Percentiles rank a stretch among this genome's conserved stretches.
These are phyloP conservation scores for Aspergillus udagawae DNA, from an alignment of 2,329 filamentous ascomycete genomes.

Conservation along the genomic window DNA sequence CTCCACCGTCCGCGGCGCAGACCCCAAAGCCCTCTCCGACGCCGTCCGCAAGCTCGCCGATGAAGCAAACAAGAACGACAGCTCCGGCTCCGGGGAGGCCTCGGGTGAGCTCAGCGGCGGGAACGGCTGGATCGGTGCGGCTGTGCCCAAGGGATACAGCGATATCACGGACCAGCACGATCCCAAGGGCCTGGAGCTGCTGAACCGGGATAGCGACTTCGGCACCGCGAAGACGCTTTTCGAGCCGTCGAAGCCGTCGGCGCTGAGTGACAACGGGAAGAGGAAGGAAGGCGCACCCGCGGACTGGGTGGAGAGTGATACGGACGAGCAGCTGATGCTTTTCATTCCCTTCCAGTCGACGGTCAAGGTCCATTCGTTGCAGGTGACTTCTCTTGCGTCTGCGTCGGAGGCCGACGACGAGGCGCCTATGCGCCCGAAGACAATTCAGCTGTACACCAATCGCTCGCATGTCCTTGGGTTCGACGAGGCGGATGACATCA, in stretches of 20 bases:
- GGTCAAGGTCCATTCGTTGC: slow-evolving; percentile 79
- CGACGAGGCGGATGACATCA: slow-evolving; percentile 84
- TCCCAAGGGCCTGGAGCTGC: slow-evolving; percentile 71
- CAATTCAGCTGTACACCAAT: slow-evolving; percentile 83
- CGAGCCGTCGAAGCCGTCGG: slow-evolving; percentile 62
- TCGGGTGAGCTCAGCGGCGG: slow-evolving; percentile 42
- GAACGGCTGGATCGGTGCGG: slow-evolving; percentile 67
- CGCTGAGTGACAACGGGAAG: slow-evolving; percentile 44
- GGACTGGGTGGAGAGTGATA: slow-evolving; percentile 95
- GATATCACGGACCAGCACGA: slow-evolving; percentile 84
- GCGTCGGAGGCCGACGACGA: slow-evolving; percentile 50
- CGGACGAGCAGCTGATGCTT: slow-evolving; percentile 93
- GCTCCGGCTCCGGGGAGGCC: slow-evolving; percentile 30
- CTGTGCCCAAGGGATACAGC: slow-evolving; percentile 71
- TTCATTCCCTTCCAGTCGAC: slow-evolving; percentile 85
- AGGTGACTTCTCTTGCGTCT: slow-evolving; percentile 78
- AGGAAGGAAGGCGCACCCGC: slow-evolving; percentile 52
- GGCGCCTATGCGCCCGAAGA: slow-evolving; percentile 73
- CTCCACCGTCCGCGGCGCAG: slow-evolving; percentile 69
- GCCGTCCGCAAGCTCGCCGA: slow-evolving; percentile 67
- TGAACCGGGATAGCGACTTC: slow-evolving; percentile 78
- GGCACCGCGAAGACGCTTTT: slow-evolving; percentile 73
- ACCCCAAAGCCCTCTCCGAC: slow-evolving; percentile 65
- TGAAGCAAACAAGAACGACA: slow-evolving; percentile 53
- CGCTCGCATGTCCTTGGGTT: slow-evolving; percentile 87